Evolutionary conservation across 2,329 filamentous ascomycete species (phyloP).

Genomic region (Diaporthe sp.): DNA sequence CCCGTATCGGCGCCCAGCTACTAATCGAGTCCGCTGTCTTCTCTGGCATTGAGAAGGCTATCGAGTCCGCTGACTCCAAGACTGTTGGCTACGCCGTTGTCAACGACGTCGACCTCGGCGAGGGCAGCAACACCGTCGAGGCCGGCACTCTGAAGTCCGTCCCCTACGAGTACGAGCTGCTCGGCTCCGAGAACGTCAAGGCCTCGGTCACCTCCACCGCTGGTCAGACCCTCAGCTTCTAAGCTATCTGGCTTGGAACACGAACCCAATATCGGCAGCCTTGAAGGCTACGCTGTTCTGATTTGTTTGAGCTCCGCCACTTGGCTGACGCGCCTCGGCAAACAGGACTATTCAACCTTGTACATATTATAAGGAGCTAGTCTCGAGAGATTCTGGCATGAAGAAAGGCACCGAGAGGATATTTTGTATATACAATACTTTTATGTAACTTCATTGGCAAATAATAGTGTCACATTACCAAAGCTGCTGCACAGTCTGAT

Average conservation of each 20-base stretch:
- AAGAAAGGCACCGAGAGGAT: background rate
- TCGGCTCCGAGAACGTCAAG: conserved; percentile 60
- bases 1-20: conserved; percentile 66
- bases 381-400: conserved; percentile 20
- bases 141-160: conserved; percentile 60
- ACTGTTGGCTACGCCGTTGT: conserved; percentile 52
- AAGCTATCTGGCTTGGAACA: conserved; percentile 29
- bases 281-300: conserved; percentile 8
- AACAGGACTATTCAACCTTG: conserved; percentile 19
- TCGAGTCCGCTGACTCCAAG: conserved; percentile 54
- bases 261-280: background rate
- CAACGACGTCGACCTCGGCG: conserved; percentile 56
- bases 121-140: conserved; percentile 58
- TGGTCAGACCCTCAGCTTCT: conserved; percentile 51
- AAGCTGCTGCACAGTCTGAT: background rate
- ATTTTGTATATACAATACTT: conserved; percentile 25
- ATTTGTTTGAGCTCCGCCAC: background rate
- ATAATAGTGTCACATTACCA: background rate
- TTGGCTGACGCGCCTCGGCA: background rate
- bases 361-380: conserved; percentile 25
- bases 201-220: conserved; percentile 51
- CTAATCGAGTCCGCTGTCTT: conserved; percentile 67
- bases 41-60: conserved; percentile 47
- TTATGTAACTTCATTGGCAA: conserved; percentile 21
- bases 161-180: conserved; percentile 64